Evolutionary conservation across 2,329 filamentous ascomycete species (phyloP).

Genomic region (Aureobasidium sp.): DNA sequence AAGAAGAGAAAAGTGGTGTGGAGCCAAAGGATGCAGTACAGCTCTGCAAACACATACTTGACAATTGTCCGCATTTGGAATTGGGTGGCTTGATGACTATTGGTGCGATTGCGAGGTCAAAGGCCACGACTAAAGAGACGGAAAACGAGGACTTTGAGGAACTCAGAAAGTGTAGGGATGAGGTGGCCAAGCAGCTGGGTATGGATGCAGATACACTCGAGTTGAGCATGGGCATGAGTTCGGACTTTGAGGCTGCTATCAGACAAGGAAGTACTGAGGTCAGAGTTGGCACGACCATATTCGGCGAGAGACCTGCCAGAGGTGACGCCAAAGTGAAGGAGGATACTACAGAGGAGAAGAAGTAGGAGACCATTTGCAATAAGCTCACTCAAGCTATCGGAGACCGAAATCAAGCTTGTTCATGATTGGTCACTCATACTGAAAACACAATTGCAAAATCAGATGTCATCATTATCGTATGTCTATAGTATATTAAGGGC

Average conservation of each 20-base stretch:
- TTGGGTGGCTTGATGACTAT: slow-evolving; percentile 93
- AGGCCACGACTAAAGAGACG: slow-evolving; percentile 58
- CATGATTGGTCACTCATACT: background rate
- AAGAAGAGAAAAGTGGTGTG: slow-evolving; percentile 76
- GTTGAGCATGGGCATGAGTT: slow-evolving; percentile 95
- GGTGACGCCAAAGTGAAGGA: slow-evolving; percentile 61
- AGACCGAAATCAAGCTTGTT: no score
- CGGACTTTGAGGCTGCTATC: slow-evolving; percentile 88
- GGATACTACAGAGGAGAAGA: slow-evolving; percentile 16
- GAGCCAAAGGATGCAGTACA: slow-evolving; percentile 54
- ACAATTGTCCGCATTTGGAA: slow-evolving; percentile 62
- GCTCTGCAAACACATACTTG: slow-evolving; percentile 61
- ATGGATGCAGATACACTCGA: slow-evolving; percentile 56
- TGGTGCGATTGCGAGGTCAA: slow-evolving; percentile 80
- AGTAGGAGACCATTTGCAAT: background rate
- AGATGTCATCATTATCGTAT: background rate
- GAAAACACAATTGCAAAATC: background rate
- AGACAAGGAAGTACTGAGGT: slow-evolving; percentile 79
- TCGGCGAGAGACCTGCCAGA: slow-evolving; percentile 72
- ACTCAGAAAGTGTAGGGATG: slow-evolving; percentile 61
- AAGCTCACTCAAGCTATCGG: background rate
- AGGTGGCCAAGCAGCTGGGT: slow-evolving; percentile 55
- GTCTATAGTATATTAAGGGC: background rate
- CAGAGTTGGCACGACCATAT: slow-evolving; percentile 87
- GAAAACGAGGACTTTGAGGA: slow-evolving; percentile 84